These are phyloP conservation scores for Phaeolepiota aurea DNA, from an alignment of 768 basidiomycete genomes.

Conservation along the genomic window DNA sequence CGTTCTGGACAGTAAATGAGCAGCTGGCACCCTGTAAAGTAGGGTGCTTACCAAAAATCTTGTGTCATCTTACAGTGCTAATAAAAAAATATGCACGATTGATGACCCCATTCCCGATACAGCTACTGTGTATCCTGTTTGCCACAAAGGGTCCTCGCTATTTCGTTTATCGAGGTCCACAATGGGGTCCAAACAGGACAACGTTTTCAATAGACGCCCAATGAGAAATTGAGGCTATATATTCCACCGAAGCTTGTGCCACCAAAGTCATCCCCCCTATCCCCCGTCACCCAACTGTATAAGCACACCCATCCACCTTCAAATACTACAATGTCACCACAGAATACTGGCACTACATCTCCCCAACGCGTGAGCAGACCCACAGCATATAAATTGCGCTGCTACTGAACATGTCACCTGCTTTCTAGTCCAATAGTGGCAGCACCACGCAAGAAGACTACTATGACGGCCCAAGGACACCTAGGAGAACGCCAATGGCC, in stretches of 20 bases:
- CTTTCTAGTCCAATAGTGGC: neutral
- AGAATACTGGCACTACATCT: neutral
- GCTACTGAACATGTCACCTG: neutral
- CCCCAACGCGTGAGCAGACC: no score
- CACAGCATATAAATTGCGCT: neutral
- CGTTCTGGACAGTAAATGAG: no score
- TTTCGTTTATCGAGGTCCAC: neutral
- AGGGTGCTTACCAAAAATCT: neutral
- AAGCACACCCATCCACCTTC: neutral
- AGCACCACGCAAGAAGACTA: neutral
- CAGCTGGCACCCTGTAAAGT: neutral
- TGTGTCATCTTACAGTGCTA: no score
- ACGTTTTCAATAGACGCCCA: no score
- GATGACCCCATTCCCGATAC: no score
- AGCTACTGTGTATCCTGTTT: neutral
- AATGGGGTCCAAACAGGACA: neutral
- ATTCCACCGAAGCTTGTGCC: no score
- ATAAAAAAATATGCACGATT: no score
- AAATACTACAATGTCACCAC: neutral
- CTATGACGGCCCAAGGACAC: constrained; percentile 17
- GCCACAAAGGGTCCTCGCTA: neutral
- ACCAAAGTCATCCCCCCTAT: no score
- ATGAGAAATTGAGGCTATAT: no score
- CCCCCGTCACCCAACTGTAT: neutral
- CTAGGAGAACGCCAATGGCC: constrained; percentile 56